Conservation (phyloP, 2,329 filamentous ascomycete species). For the Magnaporthiopsis incrustans region DNA sequence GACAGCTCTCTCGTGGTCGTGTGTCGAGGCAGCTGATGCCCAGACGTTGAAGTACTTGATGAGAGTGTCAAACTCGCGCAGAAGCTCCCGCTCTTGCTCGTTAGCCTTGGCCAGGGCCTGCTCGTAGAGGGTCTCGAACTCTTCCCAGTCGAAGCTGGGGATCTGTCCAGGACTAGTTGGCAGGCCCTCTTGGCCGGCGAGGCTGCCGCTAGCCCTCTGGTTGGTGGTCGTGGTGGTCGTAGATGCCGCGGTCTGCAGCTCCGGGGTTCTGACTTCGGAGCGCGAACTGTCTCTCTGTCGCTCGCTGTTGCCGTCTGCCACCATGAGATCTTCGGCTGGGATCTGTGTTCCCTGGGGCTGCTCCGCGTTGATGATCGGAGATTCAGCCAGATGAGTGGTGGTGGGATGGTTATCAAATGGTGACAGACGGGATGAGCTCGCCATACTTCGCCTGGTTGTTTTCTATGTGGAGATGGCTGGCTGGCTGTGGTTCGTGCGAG, state of each 20-base stretch:
- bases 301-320: slow-evolving; percentile 10
- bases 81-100: slow-evolving; percentile 54
- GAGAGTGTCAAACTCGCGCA: slow-evolving; percentile 60
- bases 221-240: neutral
- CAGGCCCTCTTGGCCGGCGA: slow-evolving; percentile 1
- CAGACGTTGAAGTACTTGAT: slow-evolving; percentile 73
- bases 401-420: neutral
- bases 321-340: slow-evolving; percentile 12
- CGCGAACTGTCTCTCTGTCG: slow-evolving; percentile 6
- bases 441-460: neutral
- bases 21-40: slow-evolving; percentile 62
- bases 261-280: slow-evolving; percentile 26
- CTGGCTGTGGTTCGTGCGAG: neutral
- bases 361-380: slow-evolving; percentile 4
- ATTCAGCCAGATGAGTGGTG: slow-evolving; percentile 1
- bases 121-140: slow-evolving; percentile 64
- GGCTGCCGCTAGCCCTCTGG: neutral
- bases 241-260: slow-evolving; percentile 19
- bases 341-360: slow-evolving; percentile 1
- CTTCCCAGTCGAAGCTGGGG: slow-evolving; percentile 63
- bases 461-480: neutral
- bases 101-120: slow-evolving; percentile 55
- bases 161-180: slow-evolving; percentile 46
- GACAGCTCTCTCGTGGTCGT: slow-evolving; percentile 68
- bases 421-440: slow-evolving; percentile 1